Conservation (phyloP, 1,284 basidiomycete species). For the Trichosporon sp. region DNA sequence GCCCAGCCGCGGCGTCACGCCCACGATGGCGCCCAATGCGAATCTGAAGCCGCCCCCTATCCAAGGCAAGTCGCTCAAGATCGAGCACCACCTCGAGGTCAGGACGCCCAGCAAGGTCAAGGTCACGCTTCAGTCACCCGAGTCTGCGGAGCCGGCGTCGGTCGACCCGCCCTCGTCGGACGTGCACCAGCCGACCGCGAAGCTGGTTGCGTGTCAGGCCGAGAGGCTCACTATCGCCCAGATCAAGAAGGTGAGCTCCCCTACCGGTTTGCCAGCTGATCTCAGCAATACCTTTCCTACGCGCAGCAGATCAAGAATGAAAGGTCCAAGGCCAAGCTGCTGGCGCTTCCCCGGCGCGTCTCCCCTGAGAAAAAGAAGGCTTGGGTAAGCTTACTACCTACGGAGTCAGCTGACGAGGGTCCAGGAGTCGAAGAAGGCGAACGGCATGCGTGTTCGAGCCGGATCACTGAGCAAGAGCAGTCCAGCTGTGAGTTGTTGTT, state of each 20-base stretch:
- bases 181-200: neutral
- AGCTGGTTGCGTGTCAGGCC: neutral
- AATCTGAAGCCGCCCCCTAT: neutral
- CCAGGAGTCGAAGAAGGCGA: neutral
- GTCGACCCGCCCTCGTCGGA: neutral
- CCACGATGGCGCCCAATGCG: neutral
- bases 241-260: neutral
- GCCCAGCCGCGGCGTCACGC: neutral
- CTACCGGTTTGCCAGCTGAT: neutral
- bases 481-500: neutral
- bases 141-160: neutral
- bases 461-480: neutral
- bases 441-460: neutral
- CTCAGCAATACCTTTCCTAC: neutral
- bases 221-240: neutral
- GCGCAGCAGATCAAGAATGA: conserved; percentile 1
- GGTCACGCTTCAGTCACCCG: neutral
- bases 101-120: neutral
- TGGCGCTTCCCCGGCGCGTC: neutral
- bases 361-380: neutral
- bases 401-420: neutral
- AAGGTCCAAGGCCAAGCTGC: neutral
- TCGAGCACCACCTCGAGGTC: neutral
- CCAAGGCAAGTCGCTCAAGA: conserved; percentile 3
- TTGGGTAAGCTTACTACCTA: neutral